Evolutionary conservation across 306 rosid genomes (phyloP).

Genomic region (Glycine soja): DNA sequence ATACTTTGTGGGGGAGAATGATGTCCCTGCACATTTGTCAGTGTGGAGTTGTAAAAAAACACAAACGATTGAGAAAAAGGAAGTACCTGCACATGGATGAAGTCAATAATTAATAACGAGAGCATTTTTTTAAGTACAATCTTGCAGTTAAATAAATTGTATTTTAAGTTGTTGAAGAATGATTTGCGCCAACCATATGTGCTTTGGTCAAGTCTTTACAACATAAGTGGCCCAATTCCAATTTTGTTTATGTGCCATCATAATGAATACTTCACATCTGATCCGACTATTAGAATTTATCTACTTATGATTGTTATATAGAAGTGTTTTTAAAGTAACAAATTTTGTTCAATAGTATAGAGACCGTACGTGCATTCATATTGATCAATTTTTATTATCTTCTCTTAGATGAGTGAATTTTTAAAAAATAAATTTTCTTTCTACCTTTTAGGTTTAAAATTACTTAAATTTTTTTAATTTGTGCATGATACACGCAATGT

Average conservation of each 20-base stretch:
- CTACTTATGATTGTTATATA: not conserved
- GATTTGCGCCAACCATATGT: not conserved
- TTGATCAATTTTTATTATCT: too few species aligned
- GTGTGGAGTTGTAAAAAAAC: not conserved
- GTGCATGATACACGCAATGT: too few species aligned
- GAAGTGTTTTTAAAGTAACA: too few species aligned
- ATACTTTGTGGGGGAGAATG: constrained; percentile 49
- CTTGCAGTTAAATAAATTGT: constrained; percentile 21
- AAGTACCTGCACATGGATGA: constrained; percentile 43
- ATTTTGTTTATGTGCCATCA: too few species aligned
- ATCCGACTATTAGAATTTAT: constrained; percentile 11
- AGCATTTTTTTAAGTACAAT: constrained; percentile 18
- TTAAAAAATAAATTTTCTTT: too few species aligned
- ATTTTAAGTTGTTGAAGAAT: constrained; percentile 34
- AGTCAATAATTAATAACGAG: constrained; percentile 20
- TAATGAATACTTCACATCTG: constrained; percentile 29
- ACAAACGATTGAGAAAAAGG: constrained; percentile 26
- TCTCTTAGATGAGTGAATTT: too few species aligned
- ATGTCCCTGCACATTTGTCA: constrained; percentile 56
- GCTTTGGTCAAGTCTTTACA: constrained; percentile 31
- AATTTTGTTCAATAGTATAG: too few species aligned
- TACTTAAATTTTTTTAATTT: too few species aligned
- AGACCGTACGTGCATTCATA: too few species aligned
- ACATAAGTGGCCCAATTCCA: not conserved
- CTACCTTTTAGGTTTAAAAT: too few species aligned